A percentile compares a stretch with the other conserved stretches of the same genome.
Conservation (phyloP, 192 early-diverging fungal species). For the Coemansia sp. region DNA sequence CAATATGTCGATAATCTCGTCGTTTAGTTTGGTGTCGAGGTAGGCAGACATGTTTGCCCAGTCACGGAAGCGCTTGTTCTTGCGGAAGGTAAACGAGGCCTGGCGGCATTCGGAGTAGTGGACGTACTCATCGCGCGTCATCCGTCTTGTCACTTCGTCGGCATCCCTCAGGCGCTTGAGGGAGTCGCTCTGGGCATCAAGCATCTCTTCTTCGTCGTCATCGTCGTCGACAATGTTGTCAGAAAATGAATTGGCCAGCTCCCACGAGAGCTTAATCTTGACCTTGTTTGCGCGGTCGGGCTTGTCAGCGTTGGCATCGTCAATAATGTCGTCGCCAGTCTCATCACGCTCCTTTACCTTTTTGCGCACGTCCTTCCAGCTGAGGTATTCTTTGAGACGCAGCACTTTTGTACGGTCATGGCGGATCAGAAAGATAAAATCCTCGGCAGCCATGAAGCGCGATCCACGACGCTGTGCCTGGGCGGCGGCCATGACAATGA, state of each 20-base stretch:
- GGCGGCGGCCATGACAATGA: constrained; percentile 88
- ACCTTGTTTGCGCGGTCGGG: constrained; percentile 62
- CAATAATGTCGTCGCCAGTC: constrained; percentile 45
- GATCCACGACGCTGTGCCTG: constrained; percentile 82
- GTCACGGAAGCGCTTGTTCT: constrained; percentile 90
- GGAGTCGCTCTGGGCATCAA: constrained; percentile 86
- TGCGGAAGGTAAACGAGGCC: constrained; percentile 96
- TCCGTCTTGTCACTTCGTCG: constrained; percentile 88
- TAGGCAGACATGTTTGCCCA: constrained; percentile 92
- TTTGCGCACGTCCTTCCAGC: constrained; percentile 96
- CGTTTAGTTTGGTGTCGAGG: constrained; percentile 88
- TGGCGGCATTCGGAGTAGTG: constrained; percentile 99
- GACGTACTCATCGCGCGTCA: constrained; percentile 99
- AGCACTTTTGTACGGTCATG: constrained; percentile 95
- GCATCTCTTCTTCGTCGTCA: constrained; percentile 87
- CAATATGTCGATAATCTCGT: constrained; percentile 95
- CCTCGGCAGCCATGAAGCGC: constrained; percentile 81
- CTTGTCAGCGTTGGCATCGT: constrained; percentile 57
- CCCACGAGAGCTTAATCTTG: constrained; percentile 92
- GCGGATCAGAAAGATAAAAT: constrained; percentile 95
- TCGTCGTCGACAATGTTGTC: constrained; percentile 80
- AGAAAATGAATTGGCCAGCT: constrained; percentile 80
- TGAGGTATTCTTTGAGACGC: constrained; percentile 85
- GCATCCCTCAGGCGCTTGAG: constrained; percentile 84
- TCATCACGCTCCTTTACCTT: constrained; percentile 84